These are phyloP conservation scores for Lentinula edodes DNA, from an alignment of 768 basidiomycete genomes.

Conservation along the genomic window DNA sequence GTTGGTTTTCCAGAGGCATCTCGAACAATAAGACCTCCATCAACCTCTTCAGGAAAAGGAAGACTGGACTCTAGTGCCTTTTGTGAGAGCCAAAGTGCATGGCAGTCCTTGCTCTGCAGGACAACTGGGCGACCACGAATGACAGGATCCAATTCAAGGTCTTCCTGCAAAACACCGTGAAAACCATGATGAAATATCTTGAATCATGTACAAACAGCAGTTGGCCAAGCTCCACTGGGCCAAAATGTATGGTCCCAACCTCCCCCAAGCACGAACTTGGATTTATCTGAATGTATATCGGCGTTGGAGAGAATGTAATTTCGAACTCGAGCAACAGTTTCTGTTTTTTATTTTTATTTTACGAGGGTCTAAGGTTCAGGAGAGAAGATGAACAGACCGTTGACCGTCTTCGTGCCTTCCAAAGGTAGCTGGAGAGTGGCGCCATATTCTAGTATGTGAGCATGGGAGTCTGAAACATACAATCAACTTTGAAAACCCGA, in stretches of 20 bases:
- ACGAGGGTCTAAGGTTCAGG: neutral
- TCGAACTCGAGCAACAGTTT: conserved; percentile 57
- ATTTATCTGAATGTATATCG: conserved; percentile 49
- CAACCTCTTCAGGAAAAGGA: conserved; percentile 62
- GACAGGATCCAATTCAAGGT: conserved; percentile 66
- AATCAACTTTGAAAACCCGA: no score
- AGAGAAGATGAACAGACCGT: conserved; percentile 33
- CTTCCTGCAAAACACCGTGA: conserved; percentile 37
- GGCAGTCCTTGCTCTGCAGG: conserved; percentile 82
- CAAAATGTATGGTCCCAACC: conserved; percentile 92
- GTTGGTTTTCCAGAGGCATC: conserved; percentile 64
- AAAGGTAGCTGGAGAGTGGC: conserved; percentile 59
- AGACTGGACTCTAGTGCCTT: conserved; percentile 50
- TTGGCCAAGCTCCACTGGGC: conserved; percentile 57
- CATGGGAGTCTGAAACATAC: conserved; percentile 61
- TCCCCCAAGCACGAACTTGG: conserved; percentile 67
- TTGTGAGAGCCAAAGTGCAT: conserved; percentile 82
- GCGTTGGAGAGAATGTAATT: conserved; percentile 54
- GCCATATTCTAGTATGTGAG: conserved; percentile 75
- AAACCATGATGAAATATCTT: neutral
- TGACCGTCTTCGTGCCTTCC: conserved; percentile 51
- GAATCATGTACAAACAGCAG: conserved; percentile 43
- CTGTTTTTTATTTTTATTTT: conserved; percentile 24
- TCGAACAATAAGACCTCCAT: conserved; percentile 77
- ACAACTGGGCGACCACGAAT: conserved; percentile 67